Conservation (phyloP, 352 stramenopile genomes). For the Globisporangium camurandrum region DNA sequence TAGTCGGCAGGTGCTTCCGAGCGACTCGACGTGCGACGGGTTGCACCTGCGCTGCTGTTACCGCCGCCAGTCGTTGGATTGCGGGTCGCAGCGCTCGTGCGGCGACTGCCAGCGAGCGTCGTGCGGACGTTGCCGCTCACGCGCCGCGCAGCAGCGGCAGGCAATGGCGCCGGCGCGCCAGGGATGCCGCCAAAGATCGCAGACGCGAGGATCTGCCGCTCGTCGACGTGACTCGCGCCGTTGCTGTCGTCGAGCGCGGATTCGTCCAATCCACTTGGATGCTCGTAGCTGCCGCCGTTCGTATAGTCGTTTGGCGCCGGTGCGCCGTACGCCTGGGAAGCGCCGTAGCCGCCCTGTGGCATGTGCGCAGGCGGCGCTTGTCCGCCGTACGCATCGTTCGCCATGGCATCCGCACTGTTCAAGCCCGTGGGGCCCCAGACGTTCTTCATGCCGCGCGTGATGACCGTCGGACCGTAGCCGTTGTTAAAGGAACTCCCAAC, state of each 20-base stretch:
- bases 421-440: constrained; percentile 80
- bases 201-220: constrained; percentile 87
- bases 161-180: constrained; percentile 49
- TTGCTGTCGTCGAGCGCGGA: constrained; percentile 56
- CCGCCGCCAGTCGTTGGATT: too few relatives aligned
- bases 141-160: constrained; percentile 26
- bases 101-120: constrained; percentile 16
- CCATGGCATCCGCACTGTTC: constrained; percentile 20
- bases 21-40: constrained; percentile 24
- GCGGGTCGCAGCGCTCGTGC: constrained; percentile 25
- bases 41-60: constrained; percentile 14
- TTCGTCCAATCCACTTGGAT: too few relatives aligned
- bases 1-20: constrained; percentile 23
- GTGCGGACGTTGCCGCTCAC: constrained; percentile 20
- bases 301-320: constrained; percentile 4
- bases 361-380: constrained; percentile 5
- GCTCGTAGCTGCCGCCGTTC: too few relatives aligned
- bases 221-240: constrained; percentile 50
- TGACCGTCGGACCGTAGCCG: too few relatives aligned
- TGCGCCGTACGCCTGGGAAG: constrained; percentile 7
- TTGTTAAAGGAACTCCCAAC: too few relatives aligned
- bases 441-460: constrained; percentile 64
- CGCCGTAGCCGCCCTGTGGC: constrained; percentile 16
- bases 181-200: constrained; percentile 95
- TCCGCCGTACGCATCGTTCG: constrained; percentile 29